phyloP scores from a whole-genome alignment of 2,329 filamentous ascomycete genomes.

The Claviceps humidiphila region DNA sequence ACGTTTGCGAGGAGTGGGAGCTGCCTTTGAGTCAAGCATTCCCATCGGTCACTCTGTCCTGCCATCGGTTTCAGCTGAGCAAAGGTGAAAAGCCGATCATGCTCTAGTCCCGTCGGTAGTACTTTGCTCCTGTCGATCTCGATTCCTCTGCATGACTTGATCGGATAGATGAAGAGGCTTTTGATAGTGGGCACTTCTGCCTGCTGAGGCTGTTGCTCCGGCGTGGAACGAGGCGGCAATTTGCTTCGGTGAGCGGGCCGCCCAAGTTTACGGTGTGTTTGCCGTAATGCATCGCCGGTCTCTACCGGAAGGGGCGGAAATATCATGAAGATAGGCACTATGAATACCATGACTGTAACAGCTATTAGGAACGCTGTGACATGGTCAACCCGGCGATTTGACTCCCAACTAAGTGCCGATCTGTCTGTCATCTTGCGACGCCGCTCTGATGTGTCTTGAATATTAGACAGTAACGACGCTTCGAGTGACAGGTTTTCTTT shows the following conservation, averaged over 20 bases:
- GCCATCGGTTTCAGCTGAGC: constrained; percentile 38
- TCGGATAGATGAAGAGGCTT: constrained; percentile 66
- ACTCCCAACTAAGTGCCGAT: neutral
- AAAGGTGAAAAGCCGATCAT: constrained; percentile 74
- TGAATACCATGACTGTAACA: constrained; percentile 34
- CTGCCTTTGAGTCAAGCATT: constrained; percentile 57
- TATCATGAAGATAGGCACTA: constrained; percentile 39
- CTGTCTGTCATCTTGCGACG: neutral
- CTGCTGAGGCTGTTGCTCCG: constrained; percentile 11
- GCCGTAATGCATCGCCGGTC: constrained; percentile 37
- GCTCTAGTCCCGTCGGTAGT: constrained; percentile 56
- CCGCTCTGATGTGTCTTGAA: neutral
- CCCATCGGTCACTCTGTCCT: constrained; percentile 36
- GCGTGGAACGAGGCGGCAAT: constrained; percentile 16
- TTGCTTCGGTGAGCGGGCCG: constrained; percentile 25
- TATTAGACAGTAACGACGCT: too few relatives aligned
- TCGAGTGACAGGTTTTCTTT: too few relatives aligned
- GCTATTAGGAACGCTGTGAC: constrained; percentile 26
- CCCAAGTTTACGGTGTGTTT: constrained; percentile 40
- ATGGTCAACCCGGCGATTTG: constrained; percentile 15
- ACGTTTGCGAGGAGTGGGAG: constrained; percentile 61
- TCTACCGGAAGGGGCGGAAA: constrained; percentile 41
- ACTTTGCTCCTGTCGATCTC: constrained; percentile 55
- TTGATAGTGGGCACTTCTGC: constrained; percentile 25
- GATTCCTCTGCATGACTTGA: constrained; percentile 71